These are phyloP conservation scores for Leptographium galeiforme DNA, from an alignment of 2,329 filamentous ascomycete species.

Conservation along the genomic window DNA sequence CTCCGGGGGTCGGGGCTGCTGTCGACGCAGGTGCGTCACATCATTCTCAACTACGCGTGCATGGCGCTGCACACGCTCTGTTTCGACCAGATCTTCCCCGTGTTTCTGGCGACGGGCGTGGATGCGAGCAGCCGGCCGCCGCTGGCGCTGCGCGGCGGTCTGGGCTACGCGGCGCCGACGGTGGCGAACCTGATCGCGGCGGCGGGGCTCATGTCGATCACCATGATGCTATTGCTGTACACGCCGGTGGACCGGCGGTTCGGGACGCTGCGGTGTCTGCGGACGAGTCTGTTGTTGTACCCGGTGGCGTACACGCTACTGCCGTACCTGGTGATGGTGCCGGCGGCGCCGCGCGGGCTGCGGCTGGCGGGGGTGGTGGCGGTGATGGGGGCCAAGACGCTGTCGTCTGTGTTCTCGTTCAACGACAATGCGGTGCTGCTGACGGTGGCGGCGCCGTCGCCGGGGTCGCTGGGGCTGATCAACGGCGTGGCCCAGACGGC, in stretches of 20 bases:
- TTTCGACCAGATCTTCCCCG: constrained; percentile 10
- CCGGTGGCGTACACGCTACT: constrained; percentile 3
- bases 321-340: constrained; percentile 6
- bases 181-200: constrained; percentile 5
- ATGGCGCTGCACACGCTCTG: constrained; percentile 7
- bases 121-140: not conserved
- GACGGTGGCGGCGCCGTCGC: constrained; percentile 5
- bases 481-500: constrained; percentile 8
- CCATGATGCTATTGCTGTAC: constrained; percentile 3
- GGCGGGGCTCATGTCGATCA: constrained; percentile 4
- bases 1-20: not conserved
- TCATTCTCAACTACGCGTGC: constrained; percentile 2
- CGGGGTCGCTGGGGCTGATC: constrained; percentile 4
- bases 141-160: constrained; percentile 2
- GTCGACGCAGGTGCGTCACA: not conserved
- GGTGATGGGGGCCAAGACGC: not conserved
- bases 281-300: constrained; percentile 1
- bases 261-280: constrained; percentile 5
- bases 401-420: constrained; percentile 6
- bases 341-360: not conserved
- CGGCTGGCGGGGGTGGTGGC: not conserved
- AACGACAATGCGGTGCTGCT: constrained; percentile 7
- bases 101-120: constrained; percentile 2
- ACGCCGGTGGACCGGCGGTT: constrained; percentile 2
- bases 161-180: not conserved